Evolutionary conservation across 768 basidiomycete species (phyloP), one percentile per base, ranked within the genome.

Genomic region (Suillus brevipes): DNA sequence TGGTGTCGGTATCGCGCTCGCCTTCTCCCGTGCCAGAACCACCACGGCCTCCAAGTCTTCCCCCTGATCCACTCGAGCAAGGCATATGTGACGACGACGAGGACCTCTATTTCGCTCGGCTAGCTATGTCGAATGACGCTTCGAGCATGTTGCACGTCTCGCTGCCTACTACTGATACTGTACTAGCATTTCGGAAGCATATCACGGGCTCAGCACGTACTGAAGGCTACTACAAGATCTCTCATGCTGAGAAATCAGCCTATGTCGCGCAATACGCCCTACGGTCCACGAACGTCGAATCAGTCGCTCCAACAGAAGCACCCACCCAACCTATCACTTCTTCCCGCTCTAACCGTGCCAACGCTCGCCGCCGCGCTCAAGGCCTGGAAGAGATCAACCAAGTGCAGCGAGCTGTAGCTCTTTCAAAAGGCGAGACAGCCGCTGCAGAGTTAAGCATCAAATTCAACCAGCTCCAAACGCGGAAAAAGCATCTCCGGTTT

Each of bases 401-500:
- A 74, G 89, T 97, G 59, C 91, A 96, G 74, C 84, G 86, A 34
- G 90, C 89, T 25, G 89, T 89, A 58, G 89, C 87, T 28, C 74
- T 92, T 66, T 91, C 88, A 62, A 90, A 89, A 78, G 83, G 89
- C 67, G 90, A 92, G 78, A 86, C 86, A 4, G 85, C 87, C 3
- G 85, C 88, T 28, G 86, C 81, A 60, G 86, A 93, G 74, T 75
- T 92, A 50, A 82, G 81, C n/a, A 91, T 97, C 83, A 97, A 97
- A 82, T 99, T 99, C 83, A 99, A 99, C 77, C 97, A 99, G 80
- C 85, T 99, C 28, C 94, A 97, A 78, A 95, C 96, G 42, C 82
- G 97, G 68, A 99, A 99, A 87, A 99, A 99, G 80, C 95, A 97
- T 71, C 85, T 99, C 42, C 89, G 94, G 40, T 99, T 99, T 72